A percentile compares a stretch with the other conserved stretches of the same genome.
Conservation (phyloP, 2,329 filamentous ascomycete species). For the Colletotrichum melonis region DNA sequence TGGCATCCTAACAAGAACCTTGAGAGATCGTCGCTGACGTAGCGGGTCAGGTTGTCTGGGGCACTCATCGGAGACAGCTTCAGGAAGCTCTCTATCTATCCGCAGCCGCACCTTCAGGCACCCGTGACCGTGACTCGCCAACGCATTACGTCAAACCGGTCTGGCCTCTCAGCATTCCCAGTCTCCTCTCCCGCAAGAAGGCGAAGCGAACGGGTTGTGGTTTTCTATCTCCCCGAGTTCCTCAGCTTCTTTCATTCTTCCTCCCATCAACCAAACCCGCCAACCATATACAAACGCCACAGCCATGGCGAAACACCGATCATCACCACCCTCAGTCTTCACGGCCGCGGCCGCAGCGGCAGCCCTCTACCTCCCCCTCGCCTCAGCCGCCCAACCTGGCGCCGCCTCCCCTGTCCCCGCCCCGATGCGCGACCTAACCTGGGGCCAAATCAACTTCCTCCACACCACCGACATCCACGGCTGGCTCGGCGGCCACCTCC, state of each 20-base stretch:
- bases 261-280: background rate
- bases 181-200: background rate
- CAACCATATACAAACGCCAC: background rate
- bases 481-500: constrained; percentile 93
- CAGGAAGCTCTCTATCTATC: constrained; percentile 14
- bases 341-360: constrained; percentile 3
- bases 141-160: background rate
- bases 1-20: constrained; percentile 8
- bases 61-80: constrained; percentile 7
- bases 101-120: constrained; percentile 10
- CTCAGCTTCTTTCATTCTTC: background rate
- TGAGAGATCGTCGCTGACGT: constrained; percentile 31
- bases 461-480: constrained; percentile 97
- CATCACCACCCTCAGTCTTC: constrained; percentile 14
- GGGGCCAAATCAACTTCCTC: constrained; percentile 97
- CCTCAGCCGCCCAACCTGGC: constrained; percentile 75
- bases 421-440: constrained; percentile 85
- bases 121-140: constrained; percentile 31
- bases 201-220: background rate
- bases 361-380: constrained; percentile 48
- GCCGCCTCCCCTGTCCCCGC: constrained; percentile 82
- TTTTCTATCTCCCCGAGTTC: background rate
- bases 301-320: constrained; percentile 7
- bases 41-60: constrained; percentile 21
- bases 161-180: constrained; percentile 8